Percentiles rank a stretch among this genome's conserved stretches.
These are phyloP conservation scores for Posidonia australis DNA, from an alignment of 106 monocot species.

Conservation along the genomic window DNA sequence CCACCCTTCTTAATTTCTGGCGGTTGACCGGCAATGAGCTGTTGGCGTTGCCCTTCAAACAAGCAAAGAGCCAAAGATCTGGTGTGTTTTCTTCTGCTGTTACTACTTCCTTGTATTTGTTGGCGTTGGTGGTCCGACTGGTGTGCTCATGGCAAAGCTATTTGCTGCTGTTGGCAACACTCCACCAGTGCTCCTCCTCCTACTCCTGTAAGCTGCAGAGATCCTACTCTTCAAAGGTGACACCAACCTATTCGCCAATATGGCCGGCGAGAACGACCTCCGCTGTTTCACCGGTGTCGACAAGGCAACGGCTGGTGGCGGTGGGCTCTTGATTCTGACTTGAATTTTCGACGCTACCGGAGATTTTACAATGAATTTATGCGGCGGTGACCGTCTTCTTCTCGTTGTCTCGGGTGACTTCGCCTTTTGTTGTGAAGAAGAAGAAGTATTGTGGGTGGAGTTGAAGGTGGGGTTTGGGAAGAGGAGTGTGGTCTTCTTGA, in stretches of 20 bases:
- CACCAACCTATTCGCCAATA: slow-evolving; percentile 48
- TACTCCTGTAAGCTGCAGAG: slow-evolving; percentile 7
- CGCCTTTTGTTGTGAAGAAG: no score
- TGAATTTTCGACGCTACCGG: slow-evolving; percentile 7
- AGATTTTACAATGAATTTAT: slow-evolving; percentile 21
- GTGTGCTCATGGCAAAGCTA: no score
- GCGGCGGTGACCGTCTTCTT: not conserved
- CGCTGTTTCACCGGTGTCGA: slow-evolving; percentile 8
- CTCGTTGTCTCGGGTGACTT: slow-evolving; percentile 40
- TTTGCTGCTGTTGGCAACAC: not conserved
- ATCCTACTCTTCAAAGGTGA: slow-evolving; percentile 60
- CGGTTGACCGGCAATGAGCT: no score
- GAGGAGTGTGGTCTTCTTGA: slow-evolving; percentile 57
- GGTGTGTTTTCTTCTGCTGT: no score
- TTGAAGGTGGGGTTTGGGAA: slow-evolving; percentile 66
- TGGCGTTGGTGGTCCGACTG: no score
- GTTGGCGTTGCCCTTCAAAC: no score
- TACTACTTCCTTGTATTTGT: no score
- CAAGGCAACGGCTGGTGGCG: slow-evolving; percentile 2
- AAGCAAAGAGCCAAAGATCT: no score
- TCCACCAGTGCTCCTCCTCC: not conserved
- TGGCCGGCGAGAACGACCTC: slow-evolving; percentile 28
- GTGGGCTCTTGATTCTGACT: slow-evolving; percentile 14
- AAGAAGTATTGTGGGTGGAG: no score
- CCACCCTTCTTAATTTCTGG: no score